These are phyloP conservation scores for Corinectria fuckeliana DNA, from an alignment of 2,329 filamentous ascomycete species.

Conservation along the genomic window DNA sequence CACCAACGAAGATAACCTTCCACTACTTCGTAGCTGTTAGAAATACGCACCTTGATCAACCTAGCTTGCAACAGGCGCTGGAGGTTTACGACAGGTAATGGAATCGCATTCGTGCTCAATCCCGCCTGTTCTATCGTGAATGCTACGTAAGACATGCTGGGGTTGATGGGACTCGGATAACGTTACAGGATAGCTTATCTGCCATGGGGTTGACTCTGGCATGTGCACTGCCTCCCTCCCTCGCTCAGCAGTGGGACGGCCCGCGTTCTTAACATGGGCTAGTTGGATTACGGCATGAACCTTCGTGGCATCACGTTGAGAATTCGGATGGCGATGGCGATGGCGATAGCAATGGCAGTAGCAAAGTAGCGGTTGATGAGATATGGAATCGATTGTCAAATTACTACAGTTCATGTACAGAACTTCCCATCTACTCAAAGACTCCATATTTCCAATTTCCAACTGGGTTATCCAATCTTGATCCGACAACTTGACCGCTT, in stretches of 20 bases:
- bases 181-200: too few species aligned
- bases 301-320: constrained; percentile 4
- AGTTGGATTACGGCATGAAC: not conserved
- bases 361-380: too few species aligned
- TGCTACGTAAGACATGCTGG: too few species aligned
- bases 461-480: constrained; percentile 44
- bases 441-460: constrained; percentile 46
- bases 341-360: not conserved
- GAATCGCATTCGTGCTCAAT: not conserved
- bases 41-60: not conserved
- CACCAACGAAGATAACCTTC: not conserved
- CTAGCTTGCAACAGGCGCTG: too few species aligned
- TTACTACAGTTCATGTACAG: constrained; percentile 50
- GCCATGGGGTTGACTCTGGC: too few species aligned
- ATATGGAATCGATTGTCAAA: constrained; percentile 42
- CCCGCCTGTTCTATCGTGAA: too few species aligned
- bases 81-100: too few species aligned
- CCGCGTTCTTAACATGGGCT: not conserved
- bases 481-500: constrained; percentile 31
- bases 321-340: constrained; percentile 20
- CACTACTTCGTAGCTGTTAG: too few species aligned
- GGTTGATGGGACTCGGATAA: too few species aligned
- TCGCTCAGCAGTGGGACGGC: not conserved
- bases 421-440: constrained; percentile 51
- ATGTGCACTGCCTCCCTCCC: not conserved